Evolutionary conservation across 345 rosid species (phyloP), one percentile per base, ranked within the genome.

Genomic region (Syzygium grande): DNA sequence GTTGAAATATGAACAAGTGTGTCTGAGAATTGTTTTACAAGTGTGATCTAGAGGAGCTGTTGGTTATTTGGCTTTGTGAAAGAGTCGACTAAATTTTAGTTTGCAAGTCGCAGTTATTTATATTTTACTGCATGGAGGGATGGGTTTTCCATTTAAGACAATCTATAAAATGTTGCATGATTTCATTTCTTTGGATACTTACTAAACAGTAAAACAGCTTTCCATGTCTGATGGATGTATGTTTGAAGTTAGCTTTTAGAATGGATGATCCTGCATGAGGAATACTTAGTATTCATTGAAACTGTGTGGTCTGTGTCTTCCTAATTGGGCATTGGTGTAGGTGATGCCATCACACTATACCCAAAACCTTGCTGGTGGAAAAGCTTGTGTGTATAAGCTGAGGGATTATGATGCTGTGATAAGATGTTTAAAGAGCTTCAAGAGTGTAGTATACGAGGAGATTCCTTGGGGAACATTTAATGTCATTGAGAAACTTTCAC

Each of bases 381-480:
- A 92, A 92, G 96, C 98, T 63, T 93, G 96, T 25, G 98, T 96
- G 61, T 96, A 94, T 89, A 94, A 97, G 88, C 93, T 96, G 12
- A 88, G 91, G 41, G 98, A 97, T 84, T 96, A 95, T 86, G 92
- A 90, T 91, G 90, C 89, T 52, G 96, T 97, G 89, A 89, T 92
- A 29, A 89, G 91, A 63, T 92, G 97, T 87, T 90, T 97, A n/a
- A 93, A 91, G 94, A 93, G 92, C 87, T 91, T 91, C 25, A 92
- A 89, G 92, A 88, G 88, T 21, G 87, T 95, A 55, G 93, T 94
- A 88, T 90, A 95, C 80, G 95, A 95, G 90, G 95, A 91, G 91
- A 91, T 97, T 58, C 99, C 99, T 52, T 96, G 96, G 93, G 91
- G 92, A 77, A 96, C 99, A 43, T 92, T 95, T 52, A 92, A 93